phyloP scores from a whole-genome alignment of 108 stramenopile species.

The Cyclostephanos tholiformis region DNA sequence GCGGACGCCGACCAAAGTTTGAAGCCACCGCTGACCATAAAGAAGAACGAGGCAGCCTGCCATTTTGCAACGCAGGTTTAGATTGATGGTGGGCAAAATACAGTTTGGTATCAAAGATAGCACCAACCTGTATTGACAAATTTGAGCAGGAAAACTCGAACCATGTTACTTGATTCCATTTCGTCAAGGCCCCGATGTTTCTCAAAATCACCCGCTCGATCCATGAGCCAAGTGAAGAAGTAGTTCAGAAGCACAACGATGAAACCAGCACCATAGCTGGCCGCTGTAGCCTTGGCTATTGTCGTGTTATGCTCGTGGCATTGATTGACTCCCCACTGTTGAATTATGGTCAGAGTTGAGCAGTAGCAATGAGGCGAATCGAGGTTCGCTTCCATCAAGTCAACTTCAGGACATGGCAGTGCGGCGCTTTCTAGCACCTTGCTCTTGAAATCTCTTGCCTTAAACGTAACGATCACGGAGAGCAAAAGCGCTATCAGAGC shows the following conservation, averaged over 20 bases:
- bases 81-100: too few relatives aligned
- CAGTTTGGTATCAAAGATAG: too few relatives aligned
- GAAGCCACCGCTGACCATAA: constrained; percentile 51
- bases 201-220: constrained; percentile 57
- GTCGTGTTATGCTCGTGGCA: constrained; percentile 45
- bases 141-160: constrained; percentile 61
- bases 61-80: too few relatives aligned
- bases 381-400: constrained; percentile 32
- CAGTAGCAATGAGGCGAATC: constrained; percentile 58
- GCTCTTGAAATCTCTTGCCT: constrained; percentile 55
- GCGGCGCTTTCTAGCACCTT: constrained; percentile 34
- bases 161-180: constrained; percentile 57
- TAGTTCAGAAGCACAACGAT: constrained; percentile 55
- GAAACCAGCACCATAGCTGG: constrained; percentile 52
- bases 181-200: constrained; percentile 60
- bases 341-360: constrained; percentile 28
- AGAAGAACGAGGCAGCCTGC: constrained; percentile 53
- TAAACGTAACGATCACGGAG: constrained; percentile 57
- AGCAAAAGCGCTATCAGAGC: constrained; percentile 53
- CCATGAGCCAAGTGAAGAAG: constrained; percentile 55
- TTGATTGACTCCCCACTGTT: constrained; percentile 44
- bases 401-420: constrained; percentile 43
- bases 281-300: constrained; percentile 32
- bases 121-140: constrained; percentile 46
- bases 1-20: constrained; percentile 32